Percentiles rank a stretch among this genome's conserved stretches.
phyloP scores from a whole-genome alignment of 257 asterid species.

The Solanum pinnatisectum region DNA sequence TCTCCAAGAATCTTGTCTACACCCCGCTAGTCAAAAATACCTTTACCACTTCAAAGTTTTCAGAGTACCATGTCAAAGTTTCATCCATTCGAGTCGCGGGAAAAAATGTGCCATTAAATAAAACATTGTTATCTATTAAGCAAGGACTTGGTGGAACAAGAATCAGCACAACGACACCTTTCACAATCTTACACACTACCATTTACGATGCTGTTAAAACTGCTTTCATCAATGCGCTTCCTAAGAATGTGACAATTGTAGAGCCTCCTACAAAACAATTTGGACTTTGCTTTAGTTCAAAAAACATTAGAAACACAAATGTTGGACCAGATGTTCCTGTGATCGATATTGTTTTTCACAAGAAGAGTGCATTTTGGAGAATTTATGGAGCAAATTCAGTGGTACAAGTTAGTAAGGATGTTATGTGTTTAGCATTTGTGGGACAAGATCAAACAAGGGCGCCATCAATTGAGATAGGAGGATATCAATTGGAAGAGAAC shows the following conservation, averaged over 20 bases:
- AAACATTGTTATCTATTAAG: neutral
- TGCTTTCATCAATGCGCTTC: neutral
- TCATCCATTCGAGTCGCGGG: neutral
- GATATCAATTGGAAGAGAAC: slow-evolving; percentile 38
- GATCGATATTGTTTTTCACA: slow-evolving; percentile 19
- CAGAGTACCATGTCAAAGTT: neutral
- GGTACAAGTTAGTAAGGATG: slow-evolving; percentile 19
- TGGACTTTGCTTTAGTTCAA: slow-evolving; percentile 2
- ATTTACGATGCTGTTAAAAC: slow-evolving; percentile 2
- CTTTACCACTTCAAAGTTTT: too few species aligned
- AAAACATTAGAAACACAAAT: neutral
- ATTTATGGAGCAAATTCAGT: slow-evolving; percentile 31
- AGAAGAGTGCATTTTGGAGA: slow-evolving; percentile 20
- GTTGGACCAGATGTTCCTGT: slow-evolving; percentile 7
- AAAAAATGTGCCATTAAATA: neutral
- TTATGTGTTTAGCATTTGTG: slow-evolving; percentile 32
- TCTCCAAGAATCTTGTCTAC: neutral
- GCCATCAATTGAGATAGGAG: slow-evolving; percentile 28
- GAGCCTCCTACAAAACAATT: slow-evolving; percentile 10
- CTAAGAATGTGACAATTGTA: neutral
- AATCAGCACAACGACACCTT: slow-evolving; percentile 2
- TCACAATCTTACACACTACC: slow-evolving; percentile 8
- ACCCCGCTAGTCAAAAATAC: neutral
- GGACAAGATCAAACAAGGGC: slow-evolving; percentile 19
- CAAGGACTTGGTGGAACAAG: neutral